Conservation (phyloP, 2,329 filamentous ascomycete species). For the Teratosphaeria epicoccoides region DNA sequence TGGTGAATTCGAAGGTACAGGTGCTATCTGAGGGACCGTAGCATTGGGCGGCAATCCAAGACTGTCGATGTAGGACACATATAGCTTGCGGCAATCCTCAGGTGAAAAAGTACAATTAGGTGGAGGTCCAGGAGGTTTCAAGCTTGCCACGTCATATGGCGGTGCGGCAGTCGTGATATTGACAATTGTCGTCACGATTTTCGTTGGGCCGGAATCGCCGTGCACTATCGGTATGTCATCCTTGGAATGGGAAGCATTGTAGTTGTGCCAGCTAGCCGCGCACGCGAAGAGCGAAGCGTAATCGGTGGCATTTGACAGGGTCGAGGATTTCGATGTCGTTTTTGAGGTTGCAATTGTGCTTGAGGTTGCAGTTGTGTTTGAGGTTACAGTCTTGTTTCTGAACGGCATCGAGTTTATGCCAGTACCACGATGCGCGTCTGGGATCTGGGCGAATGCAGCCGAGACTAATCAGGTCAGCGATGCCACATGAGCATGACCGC, state of each 20-base stretch:
- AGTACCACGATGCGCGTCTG: not conserved
- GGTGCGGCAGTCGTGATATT: conserved; percentile 6
- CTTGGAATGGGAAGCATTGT: not conserved
- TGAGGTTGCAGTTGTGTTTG: too few species aligned
- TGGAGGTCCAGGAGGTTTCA: not conserved
- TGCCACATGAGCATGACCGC: not conserved
- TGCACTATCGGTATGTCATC: too few species aligned
- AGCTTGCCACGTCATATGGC: not conserved
- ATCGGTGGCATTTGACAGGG: not conserved
- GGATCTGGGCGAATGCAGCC: not conserved
- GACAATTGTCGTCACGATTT: conserved; percentile 3
- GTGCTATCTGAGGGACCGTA: conserved; percentile 11
- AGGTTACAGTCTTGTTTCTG: too few species aligned
- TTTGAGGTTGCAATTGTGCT: not conserved
- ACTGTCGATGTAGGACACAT: conserved; percentile 12
- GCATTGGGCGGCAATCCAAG: conserved; percentile 10
- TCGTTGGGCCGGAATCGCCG: too few species aligned
- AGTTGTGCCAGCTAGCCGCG: not conserved
- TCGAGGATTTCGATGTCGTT: not conserved
- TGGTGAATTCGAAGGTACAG: conserved; percentile 12
- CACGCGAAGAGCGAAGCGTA: not conserved
- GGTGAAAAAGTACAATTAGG: conserved; percentile 5
- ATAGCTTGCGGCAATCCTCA: conserved; percentile 10
- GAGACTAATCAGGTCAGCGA: not conserved
- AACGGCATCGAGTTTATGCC: too few species aligned